These are phyloP conservation scores for Piloderma croceum DNA, from an alignment of 768 basidiomycete species.

Conservation along the genomic window DNA sequence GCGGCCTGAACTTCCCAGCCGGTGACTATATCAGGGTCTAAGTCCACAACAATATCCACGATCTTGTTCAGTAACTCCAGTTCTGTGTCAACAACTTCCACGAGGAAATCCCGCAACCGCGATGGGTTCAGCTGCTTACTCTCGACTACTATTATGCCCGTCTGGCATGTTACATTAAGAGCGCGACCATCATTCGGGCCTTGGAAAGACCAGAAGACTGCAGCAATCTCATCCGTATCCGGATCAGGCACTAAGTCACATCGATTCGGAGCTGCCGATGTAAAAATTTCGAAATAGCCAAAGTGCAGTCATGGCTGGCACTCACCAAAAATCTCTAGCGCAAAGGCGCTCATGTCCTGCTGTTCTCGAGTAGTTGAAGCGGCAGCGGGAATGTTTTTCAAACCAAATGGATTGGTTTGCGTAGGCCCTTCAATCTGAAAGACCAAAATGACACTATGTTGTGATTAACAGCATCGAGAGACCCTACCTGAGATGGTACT, in stretches of 20 bases:
- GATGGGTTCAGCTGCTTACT: constrained; percentile 32
- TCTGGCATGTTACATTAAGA: constrained; percentile 23
- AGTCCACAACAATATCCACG: constrained; percentile 63
- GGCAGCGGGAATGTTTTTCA: constrained; percentile 50
- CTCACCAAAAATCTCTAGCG: constrained; percentile 83
- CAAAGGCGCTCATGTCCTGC: constrained; percentile 72
- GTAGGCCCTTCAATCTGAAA: constrained; percentile 68
- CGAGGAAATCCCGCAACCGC: constrained; percentile 37
- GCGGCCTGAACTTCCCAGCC: constrained; percentile 89
- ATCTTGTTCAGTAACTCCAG: constrained; percentile 74
- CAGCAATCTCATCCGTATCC: constrained; percentile 54
- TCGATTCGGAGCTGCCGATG: constrained; percentile 49
- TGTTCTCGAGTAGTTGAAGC: constrained; percentile 46
- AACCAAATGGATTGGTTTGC: constrained; percentile 63
- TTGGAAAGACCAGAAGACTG: constrained; percentile 73
- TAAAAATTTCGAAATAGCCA: background rate
- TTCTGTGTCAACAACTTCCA: constrained; percentile 62
- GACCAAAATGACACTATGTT: background rate
- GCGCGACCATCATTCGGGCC: constrained; percentile 33
- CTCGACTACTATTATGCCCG: constrained; percentile 52
- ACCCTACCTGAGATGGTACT: constrained; percentile 54
- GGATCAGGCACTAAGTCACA: constrained; percentile 60
- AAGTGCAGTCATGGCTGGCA: constrained; percentile 1
- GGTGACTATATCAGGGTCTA: constrained; percentile 87
- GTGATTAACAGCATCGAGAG: background rate